Conservation (phyloP, 148 eudicot genomes). For the Polygonum aviculare region DNA sequence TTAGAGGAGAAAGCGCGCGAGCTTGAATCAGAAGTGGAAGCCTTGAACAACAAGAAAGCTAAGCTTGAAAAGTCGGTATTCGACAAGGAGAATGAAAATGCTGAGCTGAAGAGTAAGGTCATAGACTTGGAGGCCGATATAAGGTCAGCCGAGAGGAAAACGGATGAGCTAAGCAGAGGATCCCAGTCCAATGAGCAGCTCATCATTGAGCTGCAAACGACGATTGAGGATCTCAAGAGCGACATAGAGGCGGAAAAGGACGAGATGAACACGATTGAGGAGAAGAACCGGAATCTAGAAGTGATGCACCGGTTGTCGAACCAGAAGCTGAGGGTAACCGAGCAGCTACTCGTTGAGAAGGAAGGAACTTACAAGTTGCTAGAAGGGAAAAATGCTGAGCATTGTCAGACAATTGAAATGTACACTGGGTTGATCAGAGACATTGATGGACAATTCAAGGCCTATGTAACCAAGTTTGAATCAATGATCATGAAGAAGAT, state of each 20-base stretch:
- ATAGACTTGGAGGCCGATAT: constrained; percentile 31
- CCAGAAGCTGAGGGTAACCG: constrained; percentile 65
- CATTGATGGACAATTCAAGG: constrained; percentile 20
- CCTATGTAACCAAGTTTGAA: constrained; percentile 38
- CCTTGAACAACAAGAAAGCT: constrained; percentile 27
- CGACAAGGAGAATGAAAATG: constrained; percentile 16
- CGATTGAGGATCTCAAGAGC: constrained; percentile 61
- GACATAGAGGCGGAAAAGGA: constrained; percentile 65
- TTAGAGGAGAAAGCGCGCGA: constrained; percentile 29
- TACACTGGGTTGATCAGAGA: constrained; percentile 17
- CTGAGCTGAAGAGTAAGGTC: constrained; percentile 28
- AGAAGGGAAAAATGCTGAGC: constrained; percentile 27
- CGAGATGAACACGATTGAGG: constrained; percentile 43
- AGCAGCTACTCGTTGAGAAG: constrained; percentile 60
- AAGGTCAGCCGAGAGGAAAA: constrained; percentile 46
- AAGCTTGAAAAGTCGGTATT: constrained; percentile 10
- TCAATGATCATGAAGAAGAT: constrained; percentile 34
- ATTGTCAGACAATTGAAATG: constrained; percentile 16
- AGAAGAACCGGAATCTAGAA: constrained; percentile 60
- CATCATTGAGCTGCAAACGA: constrained; percentile 43
- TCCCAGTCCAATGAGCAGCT: constrained; percentile 39
- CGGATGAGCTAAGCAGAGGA: constrained; percentile 57
- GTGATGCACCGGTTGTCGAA: constrained; percentile 54
- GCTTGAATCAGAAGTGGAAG: constrained; percentile 34
- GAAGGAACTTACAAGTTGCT: constrained; percentile 38